Evolutionary conservation across 805 yeast species (phyloP).

Genomic region (Saccharomycopsis babjevae): DNA sequence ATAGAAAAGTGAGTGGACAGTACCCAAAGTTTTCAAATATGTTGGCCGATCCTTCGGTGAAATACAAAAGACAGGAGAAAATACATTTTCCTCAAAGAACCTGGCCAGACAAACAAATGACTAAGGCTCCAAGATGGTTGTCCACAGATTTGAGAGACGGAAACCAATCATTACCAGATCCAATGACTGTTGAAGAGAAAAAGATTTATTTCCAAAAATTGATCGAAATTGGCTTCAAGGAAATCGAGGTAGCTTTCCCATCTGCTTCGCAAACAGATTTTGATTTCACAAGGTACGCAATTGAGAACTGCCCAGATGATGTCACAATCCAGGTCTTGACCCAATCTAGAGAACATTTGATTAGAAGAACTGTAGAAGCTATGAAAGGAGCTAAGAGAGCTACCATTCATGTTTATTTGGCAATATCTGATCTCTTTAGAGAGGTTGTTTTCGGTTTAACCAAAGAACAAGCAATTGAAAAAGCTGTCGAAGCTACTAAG

Average conservation of each 20-base stretch:
- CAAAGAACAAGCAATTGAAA: slow-evolving; percentile 52
- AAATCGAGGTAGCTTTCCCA: slow-evolving; percentile 73
- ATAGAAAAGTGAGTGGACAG: slow-evolving; percentile 7
- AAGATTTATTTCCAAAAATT: slow-evolving; percentile 66
- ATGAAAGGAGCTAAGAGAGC: slow-evolving; percentile 66
- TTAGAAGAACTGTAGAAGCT: slow-evolving; percentile 65
- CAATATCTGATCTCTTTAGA: slow-evolving; percentile 66
- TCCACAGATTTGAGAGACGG: slow-evolving; percentile 77
- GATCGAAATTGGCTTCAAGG: slow-evolving; percentile 66
- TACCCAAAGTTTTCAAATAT: slow-evolving; percentile 27
- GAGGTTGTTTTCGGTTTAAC: slow-evolving; percentile 69
- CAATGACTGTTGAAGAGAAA: slow-evolving; percentile 67
- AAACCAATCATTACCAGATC: slow-evolving; percentile 74
- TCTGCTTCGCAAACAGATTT: slow-evolving; percentile 77
- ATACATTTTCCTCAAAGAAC: slow-evolving; percentile 50
- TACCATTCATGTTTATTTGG: slow-evolving; percentile 61
- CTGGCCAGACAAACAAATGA: slow-evolving; percentile 61
- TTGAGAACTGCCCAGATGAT: slow-evolving; percentile 68
- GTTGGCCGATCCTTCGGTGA: slow-evolving; percentile 60
- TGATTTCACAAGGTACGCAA: slow-evolving; percentile 73
- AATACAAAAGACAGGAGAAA: slow-evolving; percentile 48
- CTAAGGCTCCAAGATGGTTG: slow-evolving; percentile 72
- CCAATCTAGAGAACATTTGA: slow-evolving; percentile 67
- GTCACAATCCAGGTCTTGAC: slow-evolving; percentile 65
- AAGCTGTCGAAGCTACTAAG: slow-evolving; percentile 63